Evolutionary conservation across 208 protist genomes (phyloP).

Genomic region (Porcisia deanei): DNA sequence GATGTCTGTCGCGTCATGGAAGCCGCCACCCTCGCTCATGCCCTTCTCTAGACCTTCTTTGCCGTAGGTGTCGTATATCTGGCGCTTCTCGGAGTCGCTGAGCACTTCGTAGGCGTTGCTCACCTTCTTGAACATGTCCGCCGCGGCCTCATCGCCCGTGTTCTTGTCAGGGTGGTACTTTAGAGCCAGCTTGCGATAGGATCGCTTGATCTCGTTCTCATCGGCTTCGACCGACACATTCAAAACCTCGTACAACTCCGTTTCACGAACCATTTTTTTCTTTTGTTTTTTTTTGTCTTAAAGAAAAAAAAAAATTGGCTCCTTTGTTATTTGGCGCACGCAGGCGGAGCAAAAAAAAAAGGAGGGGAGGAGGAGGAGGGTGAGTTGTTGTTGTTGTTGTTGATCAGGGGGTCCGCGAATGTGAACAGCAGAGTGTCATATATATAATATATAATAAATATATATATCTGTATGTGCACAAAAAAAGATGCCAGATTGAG

Average conservation of each 20-base stretch:
- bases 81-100: slow-evolving; percentile 94
- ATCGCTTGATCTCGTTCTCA: slow-evolving; percentile 88
- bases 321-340: not conserved
- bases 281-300: too few species aligned
- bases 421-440: too few species aligned
- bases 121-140: slow-evolving; percentile 93
- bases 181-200: slow-evolving; percentile 84
- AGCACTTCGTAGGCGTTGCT: slow-evolving; percentile 97
- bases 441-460: too few species aligned
- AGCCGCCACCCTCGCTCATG: slow-evolving; percentile 52
- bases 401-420: too few species aligned
- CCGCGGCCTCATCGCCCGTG: slow-evolving; percentile 68
- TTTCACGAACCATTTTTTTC: slow-evolving; percentile 79
- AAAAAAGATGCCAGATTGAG: too few species aligned
- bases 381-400: too few species aligned
- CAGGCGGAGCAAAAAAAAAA: not conserved
- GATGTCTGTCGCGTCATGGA: slow-evolving; percentile 78
- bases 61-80: slow-evolving; percentile 97
- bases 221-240: slow-evolving; percentile 62
- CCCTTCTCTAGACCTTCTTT: slow-evolving; percentile 95
- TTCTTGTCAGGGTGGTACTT: slow-evolving; percentile 93
- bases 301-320: not conserved
- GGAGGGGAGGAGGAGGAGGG: too few species aligned
- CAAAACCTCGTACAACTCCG: slow-evolving; percentile 89
- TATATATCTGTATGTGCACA: too few species aligned